Base-by-base conservation (phyloP, 2,329 filamentous ascomycete genomes). In the Lachnellula cervina region DNA sequence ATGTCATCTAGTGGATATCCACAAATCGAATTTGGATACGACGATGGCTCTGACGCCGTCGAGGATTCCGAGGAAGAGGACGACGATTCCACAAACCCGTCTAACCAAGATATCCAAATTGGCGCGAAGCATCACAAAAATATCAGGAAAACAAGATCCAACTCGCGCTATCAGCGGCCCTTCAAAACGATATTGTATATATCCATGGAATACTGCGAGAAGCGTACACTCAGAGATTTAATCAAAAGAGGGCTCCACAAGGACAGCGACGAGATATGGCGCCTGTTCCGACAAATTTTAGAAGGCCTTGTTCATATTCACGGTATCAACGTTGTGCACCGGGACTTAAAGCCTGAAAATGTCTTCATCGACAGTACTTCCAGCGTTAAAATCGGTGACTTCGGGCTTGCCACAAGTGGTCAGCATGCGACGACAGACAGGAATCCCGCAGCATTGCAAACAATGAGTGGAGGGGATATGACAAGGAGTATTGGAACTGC, bases 171-270 rank as follows among this genome's bases (percentile, higher is more conserved):
- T 19, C 76, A 80, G 54, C 77, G 80, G 44, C 74, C 82, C 4
- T 80, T 82, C 58, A 82, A 82, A 51, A 92, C 88, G 0, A 86
- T 92, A 6, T 79, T 99, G 43, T 99, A 97, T 70, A 97, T 99
- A 54, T 94, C 96, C 58, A 99, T 99, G 94, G 94, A 99, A 69
- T 96, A 97, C 64, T 99, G 94, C 68, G 93, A 97, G 70, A 94
- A 93, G 68, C 57, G 64, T 47, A 97, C 94, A 0, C 80, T 99
- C 34, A 87, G 92, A 19, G 91, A 97, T 76, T 74, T 97, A 32
- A 95, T 99, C 55, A 80, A 83, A 21, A 83, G 87, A 65, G 87
- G 85, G 32, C 74, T 97, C 11, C 83, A 83, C 63, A 85, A 89
- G 63, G 84, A 92, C 55, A 79, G 81, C 1, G 81, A 90, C 28